Conservation (phyloP, 164 flowering plant genomes). For the Stephania cephalantha region DNA sequence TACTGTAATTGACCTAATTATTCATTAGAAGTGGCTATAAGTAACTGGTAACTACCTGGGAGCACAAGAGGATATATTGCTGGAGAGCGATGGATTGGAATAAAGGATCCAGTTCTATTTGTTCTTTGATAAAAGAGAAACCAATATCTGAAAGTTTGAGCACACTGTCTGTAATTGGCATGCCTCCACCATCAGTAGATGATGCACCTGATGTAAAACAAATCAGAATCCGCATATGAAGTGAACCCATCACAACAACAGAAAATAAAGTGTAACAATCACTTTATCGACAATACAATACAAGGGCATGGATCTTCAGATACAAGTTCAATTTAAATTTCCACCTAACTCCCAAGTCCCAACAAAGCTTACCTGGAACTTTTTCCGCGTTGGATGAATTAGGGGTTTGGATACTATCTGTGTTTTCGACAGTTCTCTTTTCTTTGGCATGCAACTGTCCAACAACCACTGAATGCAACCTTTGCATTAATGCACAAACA, state of each 20-base stretch:
- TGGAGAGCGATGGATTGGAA: constrained; percentile 66
- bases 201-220: constrained; percentile 9
- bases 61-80: constrained; percentile 73
- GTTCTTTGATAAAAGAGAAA: constrained; percentile 28
- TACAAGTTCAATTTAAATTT: not conserved
- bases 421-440: constrained; percentile 1
- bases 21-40: not conserved
- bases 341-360: not conserved
- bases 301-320: not conserved
- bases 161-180: too few species aligned
- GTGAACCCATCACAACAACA: not conserved
- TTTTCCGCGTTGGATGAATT: constrained; percentile 26
- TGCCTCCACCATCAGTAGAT: constrained; percentile 13
- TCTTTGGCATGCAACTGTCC: constrained; percentile 30
- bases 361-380: constrained; percentile 16
- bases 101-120: constrained; percentile 39
- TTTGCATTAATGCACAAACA: constrained; percentile 51
- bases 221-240: not conserved
- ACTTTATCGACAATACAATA: not conserved
- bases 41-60: constrained; percentile 50
- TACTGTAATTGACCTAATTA: not conserved
- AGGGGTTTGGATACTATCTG: constrained; percentile 17
- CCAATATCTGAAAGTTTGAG: constrained; percentile 30
- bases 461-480: constrained; percentile 32
- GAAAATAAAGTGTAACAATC: not conserved